Conservation (phyloP, 2,329 filamentous ascomycete genomes). For the Aspergillus hortae region DNA sequence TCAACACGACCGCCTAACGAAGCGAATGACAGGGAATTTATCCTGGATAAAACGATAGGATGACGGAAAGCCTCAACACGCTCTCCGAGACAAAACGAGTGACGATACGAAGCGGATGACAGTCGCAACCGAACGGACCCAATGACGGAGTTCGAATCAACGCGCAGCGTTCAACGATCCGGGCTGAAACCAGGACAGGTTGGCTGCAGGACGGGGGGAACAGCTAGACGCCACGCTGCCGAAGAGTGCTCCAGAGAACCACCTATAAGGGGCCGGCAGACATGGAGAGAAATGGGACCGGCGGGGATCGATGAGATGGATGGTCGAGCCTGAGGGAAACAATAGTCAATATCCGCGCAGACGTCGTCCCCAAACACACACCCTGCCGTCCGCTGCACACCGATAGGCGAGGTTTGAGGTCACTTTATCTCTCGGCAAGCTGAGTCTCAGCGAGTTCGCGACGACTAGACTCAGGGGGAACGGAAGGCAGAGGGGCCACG, state of each 20-base stretch:
- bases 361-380: slow-evolving; percentile 13
- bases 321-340: slow-evolving; percentile 10
- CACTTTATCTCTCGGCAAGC: slow-evolving; percentile 16
- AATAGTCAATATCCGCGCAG: slow-evolving; percentile 13
- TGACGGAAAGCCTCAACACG: slow-evolving; percentile 30
- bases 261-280: slow-evolving; percentile 16
- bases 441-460: slow-evolving; percentile 24
- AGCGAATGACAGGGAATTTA: slow-evolving; percentile 48
- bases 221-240: slow-evolving; percentile 21
- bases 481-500: slow-evolving; percentile 26
- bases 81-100: slow-evolving; percentile 45
- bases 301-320: slow-evolving; percentile 5
- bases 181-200: slow-evolving; percentile 26
- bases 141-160: slow-evolving; percentile 33
- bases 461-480: slow-evolving; percentile 29
- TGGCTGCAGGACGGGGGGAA: slow-evolving; percentile 28
- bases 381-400: slow-evolving; percentile 8
- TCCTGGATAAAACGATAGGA: slow-evolving; percentile 37
- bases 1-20: slow-evolving; percentile 36
- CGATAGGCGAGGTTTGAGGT: slow-evolving; percentile 24
- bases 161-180: slow-evolving; percentile 26
- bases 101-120: slow-evolving; percentile 35
- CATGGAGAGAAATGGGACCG: slow-evolving; percentile 13
- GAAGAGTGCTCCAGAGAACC: slow-evolving; percentile 16
- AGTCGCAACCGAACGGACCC: slow-evolving; percentile 29